These are phyloP conservation scores for Fusarium luffae DNA, from an alignment of 2,329 filamentous ascomycete genomes.

Conservation along the genomic window DNA sequence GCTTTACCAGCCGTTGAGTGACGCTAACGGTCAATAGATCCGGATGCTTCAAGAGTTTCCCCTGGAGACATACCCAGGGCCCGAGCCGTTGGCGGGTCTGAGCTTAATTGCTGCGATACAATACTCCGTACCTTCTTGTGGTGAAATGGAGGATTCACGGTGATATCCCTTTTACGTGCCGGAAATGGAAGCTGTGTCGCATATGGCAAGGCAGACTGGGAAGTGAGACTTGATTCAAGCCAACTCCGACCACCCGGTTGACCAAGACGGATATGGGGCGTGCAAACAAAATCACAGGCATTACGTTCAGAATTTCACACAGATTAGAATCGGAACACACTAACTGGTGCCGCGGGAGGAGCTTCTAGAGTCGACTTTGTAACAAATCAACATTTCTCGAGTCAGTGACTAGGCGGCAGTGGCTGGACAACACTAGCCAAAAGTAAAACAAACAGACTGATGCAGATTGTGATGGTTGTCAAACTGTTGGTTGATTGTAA, in stretches of 20 bases:
- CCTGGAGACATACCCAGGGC: not conserved
- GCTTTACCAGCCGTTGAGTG: not conserved
- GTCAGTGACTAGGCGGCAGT: not conserved
- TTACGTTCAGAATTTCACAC: not conserved
- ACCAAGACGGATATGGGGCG: not conserved
- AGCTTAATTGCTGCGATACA: not conserved
- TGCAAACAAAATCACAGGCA: not conserved
- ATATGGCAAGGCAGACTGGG: conserved; percentile 8
- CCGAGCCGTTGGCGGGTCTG: not conserved
- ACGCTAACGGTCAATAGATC: not conserved
- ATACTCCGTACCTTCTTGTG: not conserved
- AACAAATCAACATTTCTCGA: not conserved
- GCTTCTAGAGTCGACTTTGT: not conserved
- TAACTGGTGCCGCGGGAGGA: not conserved
- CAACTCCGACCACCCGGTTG: conserved; percentile 4
- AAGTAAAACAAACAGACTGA: not conserved
- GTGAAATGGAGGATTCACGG: not conserved
- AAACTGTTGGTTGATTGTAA: not conserved
- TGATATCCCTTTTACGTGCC: not conserved
- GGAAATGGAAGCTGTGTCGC: not conserved
- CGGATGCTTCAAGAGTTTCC: not conserved
- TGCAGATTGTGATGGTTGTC: not conserved
- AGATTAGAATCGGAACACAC: not conserved
- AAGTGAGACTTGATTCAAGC: conserved; percentile 11
- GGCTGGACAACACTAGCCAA: not conserved